Percentiles rank a stretch among this genome's conserved stretches.
Evolutionary conservation across 164 flowering plant genomes (phyloP).

Genomic region (Cinnamomum micranthum): DNA sequence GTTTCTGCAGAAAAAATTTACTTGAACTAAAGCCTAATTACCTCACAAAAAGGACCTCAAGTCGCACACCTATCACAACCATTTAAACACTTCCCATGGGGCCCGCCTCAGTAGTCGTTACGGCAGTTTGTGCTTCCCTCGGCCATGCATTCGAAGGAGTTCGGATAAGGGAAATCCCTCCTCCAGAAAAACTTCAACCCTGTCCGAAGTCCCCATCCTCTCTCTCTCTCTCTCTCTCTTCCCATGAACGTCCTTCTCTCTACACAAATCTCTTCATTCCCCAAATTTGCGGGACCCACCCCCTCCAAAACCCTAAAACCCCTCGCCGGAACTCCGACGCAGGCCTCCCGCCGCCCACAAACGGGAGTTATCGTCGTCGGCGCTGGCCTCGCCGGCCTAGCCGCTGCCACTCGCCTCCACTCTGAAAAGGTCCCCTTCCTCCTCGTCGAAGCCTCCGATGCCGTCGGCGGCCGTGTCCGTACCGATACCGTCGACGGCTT

Average conservation of each 20-base stretch:
- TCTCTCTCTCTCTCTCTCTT: too few relatives aligned
- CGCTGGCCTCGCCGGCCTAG: slow-evolving; percentile 89
- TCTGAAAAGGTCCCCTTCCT: slow-evolving; percentile 61
- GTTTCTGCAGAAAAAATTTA: too few relatives aligned
- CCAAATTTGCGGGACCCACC: background rate
- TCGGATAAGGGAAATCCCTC: too few relatives aligned
- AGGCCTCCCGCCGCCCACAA: slow-evolving; percentile 19
- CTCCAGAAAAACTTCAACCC: too few relatives aligned
- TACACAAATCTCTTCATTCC: background rate
- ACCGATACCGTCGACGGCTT: slow-evolving; percentile 79
- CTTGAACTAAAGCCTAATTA: too few relatives aligned
- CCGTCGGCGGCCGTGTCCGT: slow-evolving; percentile 88
- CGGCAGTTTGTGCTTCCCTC: too few relatives aligned
- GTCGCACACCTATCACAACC: too few relatives aligned
- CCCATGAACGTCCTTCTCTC: slow-evolving; percentile 8
- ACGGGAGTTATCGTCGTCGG: slow-evolving; percentile 68
- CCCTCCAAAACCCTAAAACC: background rate
- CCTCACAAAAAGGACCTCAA: too few relatives aligned
- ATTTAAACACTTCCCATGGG: too few relatives aligned
- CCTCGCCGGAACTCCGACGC: slow-evolving; percentile 9
- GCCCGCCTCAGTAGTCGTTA: too few relatives aligned
- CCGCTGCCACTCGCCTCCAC: slow-evolving; percentile 75
- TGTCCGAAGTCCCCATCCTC: too few relatives aligned
- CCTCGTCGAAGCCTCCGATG: slow-evolving; percentile 83
- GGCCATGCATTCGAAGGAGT: too few relatives aligned